phyloP scores from a whole-genome alignment of 1,139 yeast species.

The Geotrichum carabidarum region DNA sequence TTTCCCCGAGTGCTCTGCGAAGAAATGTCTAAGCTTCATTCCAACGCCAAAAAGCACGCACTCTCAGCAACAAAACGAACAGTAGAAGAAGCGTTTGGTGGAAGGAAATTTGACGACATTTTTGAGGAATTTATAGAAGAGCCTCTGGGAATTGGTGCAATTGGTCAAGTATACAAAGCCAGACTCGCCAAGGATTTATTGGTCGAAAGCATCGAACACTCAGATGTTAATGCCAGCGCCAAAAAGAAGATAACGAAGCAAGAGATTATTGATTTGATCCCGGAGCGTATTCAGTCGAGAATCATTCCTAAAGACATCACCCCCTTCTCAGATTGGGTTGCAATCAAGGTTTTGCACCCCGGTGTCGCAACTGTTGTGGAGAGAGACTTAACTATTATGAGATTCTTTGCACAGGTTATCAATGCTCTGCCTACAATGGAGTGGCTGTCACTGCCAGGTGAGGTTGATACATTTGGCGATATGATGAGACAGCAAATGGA shows the following conservation, averaged over 20 bases:
- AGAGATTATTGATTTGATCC: conserved; percentile 5
- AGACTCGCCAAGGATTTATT: conserved; percentile 40
- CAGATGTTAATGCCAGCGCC: not conserved
- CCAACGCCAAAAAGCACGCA: conserved; percentile 75
- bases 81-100: conserved; percentile 57
- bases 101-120: conserved; percentile 59
- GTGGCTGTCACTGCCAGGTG: conserved; percentile 93
- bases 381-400: conserved; percentile 81
- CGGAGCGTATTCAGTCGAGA: conserved; percentile 16
- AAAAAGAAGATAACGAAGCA: not conserved
- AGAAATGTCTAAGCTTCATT: conserved; percentile 71
- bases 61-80: conserved; percentile 54
- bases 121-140: conserved; percentile 71
- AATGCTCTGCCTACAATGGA: conserved; percentile 88
- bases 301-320: conserved; percentile 22
- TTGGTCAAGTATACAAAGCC: conserved; percentile 90
- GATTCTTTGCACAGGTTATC: conserved; percentile 64
- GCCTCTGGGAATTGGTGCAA: conserved; percentile 94
- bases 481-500: conserved; percentile 89
- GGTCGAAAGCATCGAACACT: not conserved
- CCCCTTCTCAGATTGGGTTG: conserved; percentile 58
- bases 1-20: conserved; percentile 76
- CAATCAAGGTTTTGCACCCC: conserved; percentile 91
- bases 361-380: conserved; percentile 64
- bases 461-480: conserved; percentile 78